phyloP scores from a whole-genome alignment of 2,329 filamentous ascomycete species.

The Beauveria caledonica region DNA sequence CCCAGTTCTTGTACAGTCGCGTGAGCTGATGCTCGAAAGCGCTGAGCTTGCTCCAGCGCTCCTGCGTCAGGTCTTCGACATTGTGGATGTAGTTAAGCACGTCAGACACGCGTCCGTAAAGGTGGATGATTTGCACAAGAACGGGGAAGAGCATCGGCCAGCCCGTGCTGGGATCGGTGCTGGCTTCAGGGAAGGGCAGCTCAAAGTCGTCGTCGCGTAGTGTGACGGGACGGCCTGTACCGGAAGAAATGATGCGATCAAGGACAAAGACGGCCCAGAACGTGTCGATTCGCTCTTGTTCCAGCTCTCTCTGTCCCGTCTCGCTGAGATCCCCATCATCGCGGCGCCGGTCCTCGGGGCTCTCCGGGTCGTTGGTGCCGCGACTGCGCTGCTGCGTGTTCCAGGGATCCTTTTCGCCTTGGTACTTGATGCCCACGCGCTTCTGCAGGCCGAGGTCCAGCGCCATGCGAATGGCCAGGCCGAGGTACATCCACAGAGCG shows the following conservation, averaged over 20 bases:
- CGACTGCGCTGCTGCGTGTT: conserved; percentile 37
- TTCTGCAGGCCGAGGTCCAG: conserved; percentile 77
- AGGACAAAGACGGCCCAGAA: conserved; percentile 89
- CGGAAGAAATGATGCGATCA: conserved; percentile 79
- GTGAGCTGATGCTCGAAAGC: conserved; percentile 79
- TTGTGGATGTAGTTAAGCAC: conserved; percentile 73
- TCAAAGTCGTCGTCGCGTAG: conserved; percentile 81
- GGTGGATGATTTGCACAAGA: conserved; percentile 73
- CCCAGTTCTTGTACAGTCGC: conserved; percentile 61
- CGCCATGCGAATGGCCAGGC: conserved; percentile 76
- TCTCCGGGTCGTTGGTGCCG: conserved; percentile 24
- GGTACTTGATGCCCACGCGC: conserved; percentile 61
- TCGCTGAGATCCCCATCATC: conserved; percentile 35
- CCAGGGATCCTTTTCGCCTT: conserved; percentile 44
- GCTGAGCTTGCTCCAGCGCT: conserved; percentile 62
- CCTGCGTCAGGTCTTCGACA: conserved; percentile 63
- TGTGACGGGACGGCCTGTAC: conserved; percentile 76
- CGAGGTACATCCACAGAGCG: conserved; percentile 88
- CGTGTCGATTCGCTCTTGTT: conserved; percentile 76
- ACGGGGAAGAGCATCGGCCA: conserved; percentile 75
- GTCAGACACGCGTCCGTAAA: conserved; percentile 79
- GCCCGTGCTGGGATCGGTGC: conserved; percentile 46
- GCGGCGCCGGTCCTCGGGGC: conserved; percentile 33
- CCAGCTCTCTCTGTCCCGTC: conserved; percentile 55
- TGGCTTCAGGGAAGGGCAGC: conserved; percentile 54